phyloP scores from a whole-genome alignment of 2,329 filamentous ascomycete species.

The Hyphodiscus sp. region DNA sequence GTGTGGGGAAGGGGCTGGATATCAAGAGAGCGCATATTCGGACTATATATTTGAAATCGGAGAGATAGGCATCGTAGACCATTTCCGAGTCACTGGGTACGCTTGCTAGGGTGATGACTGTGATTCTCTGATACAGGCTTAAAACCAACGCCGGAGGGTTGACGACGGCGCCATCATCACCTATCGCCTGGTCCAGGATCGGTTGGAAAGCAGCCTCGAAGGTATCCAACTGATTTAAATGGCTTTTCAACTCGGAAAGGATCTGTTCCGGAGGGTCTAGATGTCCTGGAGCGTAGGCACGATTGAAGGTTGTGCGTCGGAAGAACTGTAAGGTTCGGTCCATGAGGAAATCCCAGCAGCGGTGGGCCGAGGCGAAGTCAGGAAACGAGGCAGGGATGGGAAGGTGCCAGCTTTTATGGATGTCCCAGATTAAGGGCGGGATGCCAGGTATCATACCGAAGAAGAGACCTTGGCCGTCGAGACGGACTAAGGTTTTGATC shows the following conservation, averaged over 20 bases:
- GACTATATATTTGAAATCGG: conserved; percentile 22
- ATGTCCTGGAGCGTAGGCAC: conserved; percentile 13
- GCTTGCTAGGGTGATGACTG: conserved; percentile 16
- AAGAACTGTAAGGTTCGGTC: conserved; percentile 25
- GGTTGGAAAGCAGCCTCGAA: conserved; percentile 23
- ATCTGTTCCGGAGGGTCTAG: conserved; percentile 15
- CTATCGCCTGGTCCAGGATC: conserved; percentile 19
- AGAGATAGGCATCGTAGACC: conserved; percentile 21
- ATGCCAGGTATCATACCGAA: conserved; percentile 23
- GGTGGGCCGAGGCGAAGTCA: conserved; percentile 21
- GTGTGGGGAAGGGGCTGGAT: conserved; percentile 3
- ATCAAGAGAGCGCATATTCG: conserved; percentile 16
- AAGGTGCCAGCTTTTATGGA: conserved; percentile 21
- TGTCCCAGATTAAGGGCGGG: conserved; percentile 25
- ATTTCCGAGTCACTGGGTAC: conserved; percentile 20
- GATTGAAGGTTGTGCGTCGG: conserved; percentile 21
- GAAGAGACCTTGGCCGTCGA: conserved; percentile 24
- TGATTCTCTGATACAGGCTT: conserved; percentile 19
- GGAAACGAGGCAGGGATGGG: conserved; percentile 22
- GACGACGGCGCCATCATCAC: conserved; percentile 13
- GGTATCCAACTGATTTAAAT: conserved; percentile 13
- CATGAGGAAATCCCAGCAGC: conserved; percentile 28
- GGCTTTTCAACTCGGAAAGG: conserved; percentile 8
- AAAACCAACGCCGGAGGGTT: conserved; percentile 21
- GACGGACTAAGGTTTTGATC: conserved; percentile 24